Conservation (phyloP, 208 protist genomes). For the Leishmania mexicana region DNA sequence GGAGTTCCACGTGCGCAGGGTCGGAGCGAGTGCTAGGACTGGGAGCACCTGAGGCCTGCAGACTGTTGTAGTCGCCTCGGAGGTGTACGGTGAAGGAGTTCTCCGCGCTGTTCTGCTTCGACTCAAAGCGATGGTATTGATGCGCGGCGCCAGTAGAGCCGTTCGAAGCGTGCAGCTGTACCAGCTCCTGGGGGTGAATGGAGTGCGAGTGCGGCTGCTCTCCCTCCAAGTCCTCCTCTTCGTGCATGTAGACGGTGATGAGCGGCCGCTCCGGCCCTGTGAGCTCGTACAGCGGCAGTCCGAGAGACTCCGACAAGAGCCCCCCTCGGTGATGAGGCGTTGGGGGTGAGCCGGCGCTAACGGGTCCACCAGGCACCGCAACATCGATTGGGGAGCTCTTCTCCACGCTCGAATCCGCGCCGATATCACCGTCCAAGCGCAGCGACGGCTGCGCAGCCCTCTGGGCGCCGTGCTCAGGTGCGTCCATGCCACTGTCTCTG, state of each 20-base stretch:
- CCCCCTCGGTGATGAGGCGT: not conserved
- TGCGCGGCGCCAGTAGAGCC: not conserved
- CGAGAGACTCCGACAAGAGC: slow-evolving; percentile 1
- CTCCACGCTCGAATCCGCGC: not conserved
- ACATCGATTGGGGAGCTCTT: not conserved
- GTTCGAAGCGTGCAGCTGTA: not conserved
- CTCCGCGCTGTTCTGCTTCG: not conserved
- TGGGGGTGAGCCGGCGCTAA: not conserved
- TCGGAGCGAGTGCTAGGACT: not conserved
- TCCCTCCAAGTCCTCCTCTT: not conserved
- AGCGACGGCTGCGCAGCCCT: not conserved
- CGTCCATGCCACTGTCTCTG: too few relatives aligned
- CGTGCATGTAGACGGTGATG: slow-evolving; percentile 16
- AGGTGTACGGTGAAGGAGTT: slow-evolving; percentile 3
- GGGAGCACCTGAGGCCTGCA: not conserved
- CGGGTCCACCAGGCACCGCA: not conserved
- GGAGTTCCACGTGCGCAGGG: slow-evolving; percentile 1
- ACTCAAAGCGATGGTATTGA: too few relatives aligned
- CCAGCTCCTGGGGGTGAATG: not conserved
- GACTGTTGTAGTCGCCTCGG: not conserved
- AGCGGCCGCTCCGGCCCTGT: slow-evolving; percentile 7
- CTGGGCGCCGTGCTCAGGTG: not conserved
- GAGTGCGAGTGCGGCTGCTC: not conserved
- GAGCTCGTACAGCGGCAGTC: slow-evolving; percentile 10
- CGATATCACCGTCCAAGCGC: not conserved